These are phyloP conservation scores for Halophytophthora batemanensis DNA, from an alignment of 352 stramenopile genomes.

Conservation along the genomic window DNA sequence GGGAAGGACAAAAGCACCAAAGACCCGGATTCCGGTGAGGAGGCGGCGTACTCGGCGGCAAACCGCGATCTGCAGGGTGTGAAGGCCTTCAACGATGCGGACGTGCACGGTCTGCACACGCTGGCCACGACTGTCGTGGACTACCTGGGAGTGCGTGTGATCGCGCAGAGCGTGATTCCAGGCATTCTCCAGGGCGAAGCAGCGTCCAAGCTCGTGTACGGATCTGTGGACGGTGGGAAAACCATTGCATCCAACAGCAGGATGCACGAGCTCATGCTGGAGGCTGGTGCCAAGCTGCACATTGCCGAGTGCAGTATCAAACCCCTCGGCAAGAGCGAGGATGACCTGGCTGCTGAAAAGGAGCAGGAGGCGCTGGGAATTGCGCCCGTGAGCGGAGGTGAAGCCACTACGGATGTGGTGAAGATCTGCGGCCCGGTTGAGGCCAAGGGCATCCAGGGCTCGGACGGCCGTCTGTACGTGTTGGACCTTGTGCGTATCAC, in stretches of 20 bases:
- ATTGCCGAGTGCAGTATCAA: constrained; percentile 86
- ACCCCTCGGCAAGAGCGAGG: constrained; percentile 60
- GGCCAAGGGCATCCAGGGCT: constrained; percentile 95
- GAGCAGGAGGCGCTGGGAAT: constrained; percentile 28
- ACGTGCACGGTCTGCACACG: constrained; percentile 91
- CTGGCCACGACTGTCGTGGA: constrained; percentile 94
- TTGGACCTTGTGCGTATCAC: constrained; percentile 95
- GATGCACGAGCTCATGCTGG: constrained; percentile 90
- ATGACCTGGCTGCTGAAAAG: constrained; percentile 33
- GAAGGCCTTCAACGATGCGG: constrained; percentile 89
- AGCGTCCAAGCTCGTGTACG: constrained; percentile 93
- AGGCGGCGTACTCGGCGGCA: constrained; percentile 80
- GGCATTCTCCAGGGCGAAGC: constrained; percentile 95
- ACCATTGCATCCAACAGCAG: constrained; percentile 88
- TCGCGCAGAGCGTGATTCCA: constrained; percentile 95
- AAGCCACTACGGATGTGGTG: constrained; percentile 56
- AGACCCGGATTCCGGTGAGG: constrained; percentile 60
- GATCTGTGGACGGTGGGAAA: constrained; percentile 90
- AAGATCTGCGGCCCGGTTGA: constrained; percentile 91
- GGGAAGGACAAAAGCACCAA: constrained; percentile 54
- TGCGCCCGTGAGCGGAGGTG: constrained; percentile 31
- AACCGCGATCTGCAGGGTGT: constrained; percentile 90
- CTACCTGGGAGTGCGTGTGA: constrained; percentile 92
- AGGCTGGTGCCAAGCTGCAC: constrained; percentile 82
- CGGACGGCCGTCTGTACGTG: constrained; percentile 92